Evolutionary conservation across 805 yeast genomes (phyloP).

Genomic region (Zygosaccharomyces lentus): DNA sequence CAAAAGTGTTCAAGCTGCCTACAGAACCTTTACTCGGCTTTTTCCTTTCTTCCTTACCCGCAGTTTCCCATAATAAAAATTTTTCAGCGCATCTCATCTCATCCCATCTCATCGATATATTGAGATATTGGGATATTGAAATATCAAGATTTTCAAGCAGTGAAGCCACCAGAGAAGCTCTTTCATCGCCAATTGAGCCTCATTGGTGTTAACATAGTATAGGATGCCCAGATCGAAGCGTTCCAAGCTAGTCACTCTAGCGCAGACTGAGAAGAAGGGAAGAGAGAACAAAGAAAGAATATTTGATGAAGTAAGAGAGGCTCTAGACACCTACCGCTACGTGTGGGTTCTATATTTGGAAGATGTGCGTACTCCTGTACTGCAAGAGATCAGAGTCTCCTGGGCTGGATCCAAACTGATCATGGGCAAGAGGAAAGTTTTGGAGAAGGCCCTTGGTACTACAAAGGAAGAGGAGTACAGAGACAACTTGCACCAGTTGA

Average conservation of each 20-base stretch:
- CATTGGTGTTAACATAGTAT: background rate
- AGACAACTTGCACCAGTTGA: constrained; percentile 70
- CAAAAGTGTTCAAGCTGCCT: background rate
- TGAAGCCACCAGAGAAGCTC: background rate
- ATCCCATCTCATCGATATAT: constrained; percentile 9
- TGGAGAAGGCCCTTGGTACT: constrained; percentile 89
- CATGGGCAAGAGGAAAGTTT: constrained; percentile 88
- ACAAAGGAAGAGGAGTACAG: constrained; percentile 85
- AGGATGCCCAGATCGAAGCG: constrained; percentile 96
- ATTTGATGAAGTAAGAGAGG: constrained; percentile 83
- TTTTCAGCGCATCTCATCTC: constrained; percentile 14
- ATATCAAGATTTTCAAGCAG: background rate
- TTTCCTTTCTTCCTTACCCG: constrained; percentile 3
- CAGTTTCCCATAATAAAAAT: constrained; percentile 10
- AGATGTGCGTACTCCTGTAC: constrained; percentile 92
- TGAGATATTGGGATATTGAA: background rate
- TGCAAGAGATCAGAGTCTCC: constrained; percentile 86
- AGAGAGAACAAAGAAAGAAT: constrained; percentile 86
- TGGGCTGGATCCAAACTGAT: constrained; percentile 89
- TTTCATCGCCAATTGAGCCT: background rate
- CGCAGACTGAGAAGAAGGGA: constrained; percentile 95
- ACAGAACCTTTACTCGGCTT: background rate
- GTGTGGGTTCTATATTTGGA: constrained; percentile 84
- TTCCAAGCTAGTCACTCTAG: constrained; percentile 90
- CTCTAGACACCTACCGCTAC: constrained; percentile 70